Evolutionary conservation across 1,139 yeast species (phyloP).

Genomic region (Hemisphaericaspora subhashii): DNA sequence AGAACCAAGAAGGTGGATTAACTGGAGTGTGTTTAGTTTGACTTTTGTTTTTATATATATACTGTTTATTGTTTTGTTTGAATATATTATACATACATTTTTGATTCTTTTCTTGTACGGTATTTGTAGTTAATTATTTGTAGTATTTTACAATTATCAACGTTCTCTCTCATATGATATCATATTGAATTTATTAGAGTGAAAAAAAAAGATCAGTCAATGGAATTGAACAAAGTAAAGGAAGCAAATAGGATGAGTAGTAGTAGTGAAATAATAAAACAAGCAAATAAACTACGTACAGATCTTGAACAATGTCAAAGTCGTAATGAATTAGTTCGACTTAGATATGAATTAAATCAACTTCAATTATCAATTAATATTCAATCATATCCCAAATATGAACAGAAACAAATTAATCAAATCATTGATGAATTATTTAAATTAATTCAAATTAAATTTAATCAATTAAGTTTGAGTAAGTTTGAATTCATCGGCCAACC

Average conservation of each 20-base stretch:
- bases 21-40: background rate
- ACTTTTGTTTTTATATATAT: slow-evolving; percentile 3
- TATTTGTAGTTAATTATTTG: background rate
- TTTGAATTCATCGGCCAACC: slow-evolving; percentile 12
- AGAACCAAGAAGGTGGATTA: slow-evolving; percentile 38
- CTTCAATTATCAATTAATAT: slow-evolving; percentile 2
- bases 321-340: background rate
- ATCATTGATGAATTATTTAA: slow-evolving; percentile 5
- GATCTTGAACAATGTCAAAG: slow-evolving; percentile 67
- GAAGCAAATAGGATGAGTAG: no score
- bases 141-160: no score
- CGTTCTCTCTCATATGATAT: no score
- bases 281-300: slow-evolving; percentile 66
- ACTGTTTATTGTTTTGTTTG: background rate
- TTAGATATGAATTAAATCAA: background rate
- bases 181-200: no score
- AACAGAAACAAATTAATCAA: slow-evolving; percentile 8
- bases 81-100: background rate
- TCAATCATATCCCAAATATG: background rate
- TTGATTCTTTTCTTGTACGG: background rate
- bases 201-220: no score
- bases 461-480: slow-evolving; percentile 3
- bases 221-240: no score
- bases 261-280: slow-evolving; percentile 33
- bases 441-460: slow-evolving; percentile 9